Conservation (phyloP, 2,329 filamentous ascomycete species). For the Paracamarosporium sp. region DNA sequence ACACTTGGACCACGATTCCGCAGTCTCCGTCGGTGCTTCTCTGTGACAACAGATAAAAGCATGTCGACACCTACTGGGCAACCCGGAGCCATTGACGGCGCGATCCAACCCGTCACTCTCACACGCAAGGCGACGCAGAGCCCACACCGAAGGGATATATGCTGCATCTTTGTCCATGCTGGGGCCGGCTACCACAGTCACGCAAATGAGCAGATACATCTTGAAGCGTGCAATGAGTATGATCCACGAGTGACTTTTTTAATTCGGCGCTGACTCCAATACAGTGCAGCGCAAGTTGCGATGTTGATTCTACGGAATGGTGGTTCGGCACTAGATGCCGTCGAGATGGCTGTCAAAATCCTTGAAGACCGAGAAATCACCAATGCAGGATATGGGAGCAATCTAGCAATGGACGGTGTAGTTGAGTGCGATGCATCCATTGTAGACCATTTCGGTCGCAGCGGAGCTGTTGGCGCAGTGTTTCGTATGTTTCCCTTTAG, state of each 20-base stretch:
- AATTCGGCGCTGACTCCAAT: constrained; percentile 13
- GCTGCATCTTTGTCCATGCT: constrained; percentile 92
- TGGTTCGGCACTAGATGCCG: constrained; percentile 81
- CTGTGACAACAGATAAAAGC: constrained; percentile 21
- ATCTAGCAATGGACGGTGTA: constrained; percentile 85
- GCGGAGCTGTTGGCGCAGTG: constrained; percentile 90
- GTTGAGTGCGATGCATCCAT: constrained; percentile 96
- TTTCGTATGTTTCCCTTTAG: constrained; percentile 69
- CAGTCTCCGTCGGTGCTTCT: constrained; percentile 34
- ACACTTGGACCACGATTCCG: constrained; percentile 30
- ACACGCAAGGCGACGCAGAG: constrained; percentile 49
- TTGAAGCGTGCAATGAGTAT: constrained; percentile 88
- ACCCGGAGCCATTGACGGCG: constrained; percentile 30
- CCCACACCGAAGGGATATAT: constrained; percentile 56
- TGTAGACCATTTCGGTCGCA: constrained; percentile 88
- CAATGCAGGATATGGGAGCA: constrained; percentile 95
- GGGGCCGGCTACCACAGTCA: constrained; percentile 93
- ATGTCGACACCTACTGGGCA: constrained; percentile 32
- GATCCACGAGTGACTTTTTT: constrained; percentile 43
- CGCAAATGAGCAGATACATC: constrained; percentile 82
- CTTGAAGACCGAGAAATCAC: constrained; percentile 96
- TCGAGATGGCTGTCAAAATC: constrained; percentile 85
- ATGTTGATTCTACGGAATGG: constrained; percentile 84
- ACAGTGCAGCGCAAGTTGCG: constrained; percentile 79
- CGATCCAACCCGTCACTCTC: constrained; percentile 24